Evolutionary conservation across 768 basidiomycete species (phyloP).

Genomic region (Tulasnella sp.): DNA sequence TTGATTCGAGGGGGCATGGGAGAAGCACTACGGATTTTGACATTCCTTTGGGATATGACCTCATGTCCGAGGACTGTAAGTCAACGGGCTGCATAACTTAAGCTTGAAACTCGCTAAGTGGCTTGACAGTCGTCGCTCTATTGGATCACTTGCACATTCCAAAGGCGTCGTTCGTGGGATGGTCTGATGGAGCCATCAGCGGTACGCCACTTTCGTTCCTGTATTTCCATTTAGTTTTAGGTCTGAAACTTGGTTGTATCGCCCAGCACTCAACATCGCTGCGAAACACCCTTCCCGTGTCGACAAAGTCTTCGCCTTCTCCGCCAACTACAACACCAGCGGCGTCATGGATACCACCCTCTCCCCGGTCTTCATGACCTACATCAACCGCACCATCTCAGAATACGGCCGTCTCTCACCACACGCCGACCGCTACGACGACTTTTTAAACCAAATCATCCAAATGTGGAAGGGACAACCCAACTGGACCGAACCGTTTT

Average conservation of each 20-base stretch:
- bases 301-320: slow-evolving; percentile 17
- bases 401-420: slow-evolving; percentile 4
- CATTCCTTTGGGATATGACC: slow-evolving; percentile 9
- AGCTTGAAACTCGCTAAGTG: not conserved
- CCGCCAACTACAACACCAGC: slow-evolving; percentile 19
- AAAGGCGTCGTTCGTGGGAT: slow-evolving; percentile 18
- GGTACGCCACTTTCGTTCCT: not conserved
- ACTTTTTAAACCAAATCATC: not conserved
- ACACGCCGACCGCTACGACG: slow-evolving; percentile 1
- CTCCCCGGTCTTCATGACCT: slow-evolving; percentile 13
- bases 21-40: slow-evolving; percentile 7
- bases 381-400: slow-evolving; percentile 13
- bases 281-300: not conserved
- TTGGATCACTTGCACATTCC: slow-evolving; percentile 6
- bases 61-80: slow-evolving; percentile 13
- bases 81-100: not conserved
- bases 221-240: not conserved
- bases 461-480: slow-evolving; percentile 12
- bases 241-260: not conserved
- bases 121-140: not conserved
- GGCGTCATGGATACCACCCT: slow-evolving; percentile 13
- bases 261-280: slow-evolving; percentile 8
- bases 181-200: slow-evolving; percentile 16
- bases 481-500: slow-evolving; percentile 16
- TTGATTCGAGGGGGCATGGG: slow-evolving; percentile 15